Evolutionary conservation across 2,329 filamentous ascomycete species (phyloP), one percentile per base, ranked within the genome.

Genomic region (Gremmenia infestans): DNA sequence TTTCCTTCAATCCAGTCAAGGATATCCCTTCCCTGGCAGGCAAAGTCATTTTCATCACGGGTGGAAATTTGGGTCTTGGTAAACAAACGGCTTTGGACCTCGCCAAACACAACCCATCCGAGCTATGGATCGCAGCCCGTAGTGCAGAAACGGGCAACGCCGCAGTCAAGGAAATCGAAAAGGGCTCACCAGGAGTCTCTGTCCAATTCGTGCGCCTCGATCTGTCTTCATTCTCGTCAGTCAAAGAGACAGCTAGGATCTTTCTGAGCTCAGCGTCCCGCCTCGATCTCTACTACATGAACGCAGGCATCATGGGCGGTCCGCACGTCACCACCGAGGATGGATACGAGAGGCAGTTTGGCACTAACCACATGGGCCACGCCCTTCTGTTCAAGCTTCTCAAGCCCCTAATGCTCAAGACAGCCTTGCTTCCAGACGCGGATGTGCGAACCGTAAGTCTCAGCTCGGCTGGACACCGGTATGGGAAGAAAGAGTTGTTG

Each of bases 1-100:
- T 36, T 17, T 46, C 48, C 17, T 59, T 59, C 37, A 40, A 53
- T 22, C 49, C 55, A 7, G 46, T 17, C 9, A 55, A 49, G 15
- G 57, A 61, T 22, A 59, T 61, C 17, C 54, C 52, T 1, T 48
- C 52, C 4, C 54, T 57, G 4, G 50, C 43, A 22, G 59, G 52
- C 8, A 61, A 61, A 46, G 59, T 60, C 15, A 55, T 61, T 40
- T 48, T 59, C 14, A 49, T 61, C n/a, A 57, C 57, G 12, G 60
- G 55, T 32, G 58, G 58, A 54, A 55, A 63, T 53, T 64, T 71
- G n/a, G 78, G 78, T 0, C 71, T 81, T 0, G 78, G 79, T 19
- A 72, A 71, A 52, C 69, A 72, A 55, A 71, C 73, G 2, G 66
- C 76, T 17, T 58, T 72, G 3, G 68, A 72, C 5, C 67, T 78